Conservation (phyloP, 495 filamentous ascomycete species). For the Neurospora sp. region DNA sequence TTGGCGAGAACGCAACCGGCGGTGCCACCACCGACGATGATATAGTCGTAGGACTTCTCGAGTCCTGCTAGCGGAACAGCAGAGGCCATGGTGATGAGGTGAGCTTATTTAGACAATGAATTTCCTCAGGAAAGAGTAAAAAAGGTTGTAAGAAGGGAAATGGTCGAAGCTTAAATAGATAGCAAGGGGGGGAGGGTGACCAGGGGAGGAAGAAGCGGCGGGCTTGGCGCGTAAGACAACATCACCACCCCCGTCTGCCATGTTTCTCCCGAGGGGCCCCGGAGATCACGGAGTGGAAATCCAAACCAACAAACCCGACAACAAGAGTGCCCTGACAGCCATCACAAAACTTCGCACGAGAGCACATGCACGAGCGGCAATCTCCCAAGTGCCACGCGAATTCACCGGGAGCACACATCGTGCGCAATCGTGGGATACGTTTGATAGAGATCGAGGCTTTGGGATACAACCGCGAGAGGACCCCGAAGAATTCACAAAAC, state of each 20-base stretch:
- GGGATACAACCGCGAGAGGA: neutral
- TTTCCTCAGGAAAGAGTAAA: neutral
- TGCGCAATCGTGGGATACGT: neutral
- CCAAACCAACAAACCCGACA: neutral
- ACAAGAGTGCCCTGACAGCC: neutral
- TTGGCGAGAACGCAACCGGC: conserved; percentile 76
- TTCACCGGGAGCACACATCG: neutral
- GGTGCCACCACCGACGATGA: conserved; percentile 81
- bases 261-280: neutral
- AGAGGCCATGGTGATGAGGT: neutral
- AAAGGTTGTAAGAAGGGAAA: neutral
- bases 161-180: neutral
- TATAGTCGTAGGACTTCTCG: conserved; percentile 55
- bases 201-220: neutral
- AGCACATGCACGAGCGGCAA: neutral
- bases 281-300: neutral
- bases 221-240: neutral
- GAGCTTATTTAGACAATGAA: neutral
- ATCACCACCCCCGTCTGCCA: neutral
- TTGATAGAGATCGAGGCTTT: neutral
- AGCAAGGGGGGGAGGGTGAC: neutral
- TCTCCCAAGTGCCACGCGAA: neutral
- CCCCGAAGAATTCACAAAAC: neutral
- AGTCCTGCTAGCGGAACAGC: neutral
- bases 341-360: neutral